Evolutionary conservation across 1,284 basidiomycete species (phyloP).

Genomic region (Peniophora sp.): DNA sequence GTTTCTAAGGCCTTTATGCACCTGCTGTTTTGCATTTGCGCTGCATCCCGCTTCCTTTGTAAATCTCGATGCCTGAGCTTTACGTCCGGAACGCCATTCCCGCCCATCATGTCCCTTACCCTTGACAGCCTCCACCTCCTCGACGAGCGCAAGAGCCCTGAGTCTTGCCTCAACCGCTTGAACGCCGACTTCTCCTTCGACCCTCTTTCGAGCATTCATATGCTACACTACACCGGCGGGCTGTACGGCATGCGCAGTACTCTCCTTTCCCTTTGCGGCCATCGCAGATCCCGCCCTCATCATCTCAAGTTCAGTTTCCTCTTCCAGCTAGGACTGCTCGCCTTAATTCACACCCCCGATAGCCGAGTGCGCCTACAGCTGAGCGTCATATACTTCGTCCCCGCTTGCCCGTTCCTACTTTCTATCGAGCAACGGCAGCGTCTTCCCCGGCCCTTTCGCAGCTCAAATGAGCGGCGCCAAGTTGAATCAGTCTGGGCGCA

Average conservation of each 20-base stretch:
- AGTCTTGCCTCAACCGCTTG: constrained; percentile 38
- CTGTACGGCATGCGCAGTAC: constrained; percentile 29
- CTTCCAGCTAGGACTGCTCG: constrained; percentile 51
- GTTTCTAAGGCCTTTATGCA: neutral
- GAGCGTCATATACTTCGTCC: constrained; percentile 36
- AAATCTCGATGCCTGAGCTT: neutral
- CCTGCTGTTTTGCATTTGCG: no score
- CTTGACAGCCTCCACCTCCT: constrained; percentile 27
- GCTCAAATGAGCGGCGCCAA: constrained; percentile 54
- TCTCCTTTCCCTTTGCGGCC: constrained; percentile 3
- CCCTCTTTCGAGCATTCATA: constrained; percentile 45
- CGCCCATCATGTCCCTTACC: constrained; percentile 34
- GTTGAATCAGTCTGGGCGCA: constrained; percentile 51
- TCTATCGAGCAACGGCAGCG: constrained; percentile 43
- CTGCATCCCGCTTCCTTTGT: no score
- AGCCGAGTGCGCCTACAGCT: constrained; percentile 58
- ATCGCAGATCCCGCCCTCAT: neutral
- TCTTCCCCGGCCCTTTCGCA: constrained; percentile 66
- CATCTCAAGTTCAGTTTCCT: constrained; percentile 27
- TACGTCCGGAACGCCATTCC: constrained; percentile 18
- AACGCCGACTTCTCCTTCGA: constrained; percentile 46
- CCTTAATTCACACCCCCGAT: constrained; percentile 49
- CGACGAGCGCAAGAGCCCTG: constrained; percentile 23
- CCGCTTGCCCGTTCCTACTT: constrained; percentile 62
- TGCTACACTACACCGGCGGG: constrained; percentile 40